Evolutionary conservation across 208 protist species (phyloP), one percentile per base, ranked within the genome.

Genomic region (Crithidia thermophila): DNA sequence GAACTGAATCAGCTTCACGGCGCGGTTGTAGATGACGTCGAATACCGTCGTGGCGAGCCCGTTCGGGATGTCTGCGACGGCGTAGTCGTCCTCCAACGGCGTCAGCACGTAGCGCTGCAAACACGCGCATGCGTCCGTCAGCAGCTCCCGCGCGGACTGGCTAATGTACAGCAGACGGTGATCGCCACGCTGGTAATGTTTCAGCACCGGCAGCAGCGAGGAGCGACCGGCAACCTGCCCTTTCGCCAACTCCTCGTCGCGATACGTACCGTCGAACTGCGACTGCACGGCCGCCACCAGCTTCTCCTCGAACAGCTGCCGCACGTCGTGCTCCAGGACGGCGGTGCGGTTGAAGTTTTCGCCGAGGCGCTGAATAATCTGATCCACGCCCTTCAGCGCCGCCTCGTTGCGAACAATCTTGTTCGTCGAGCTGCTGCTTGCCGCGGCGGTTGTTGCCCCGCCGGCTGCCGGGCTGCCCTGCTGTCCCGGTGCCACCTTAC

Each of bases 341-440:
- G 84, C 82, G 10, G 77, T 81, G 30, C 84, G 77, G 27, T 93
- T 88, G 63, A 95, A 94, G 64, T 91, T 90, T 63, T 95, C 84
- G 40, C 84, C 84, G 23, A 95, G 82, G 30, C 85, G 80, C 39
- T 79, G 79, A 9, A 95, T 63, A n/a, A 95, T 77, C 46, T 68
- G 57, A 25, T 85, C 83, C 49, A 95, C 60, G 2, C 78, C 81
- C 18, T 75, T 39, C 31, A 95, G 70, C 39, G 84, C 90, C 3
- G 57, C 56, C n/a, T 82, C 77, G 53, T 95, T 82, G 20, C 72
- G 72, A 37, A 95, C 77, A 18, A 95, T 67, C 14, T 67, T 42
- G 45, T 66, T 55, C 23, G 25, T 10, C 13, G 25, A n/a, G 47
- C 16, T 43, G 23, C 16, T 56, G 36, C 25, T 25, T n/a, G n/a